phyloP scores from a whole-genome alignment of 495 filamentous ascomycete species.

The Xylaria scruposa region DNA sequence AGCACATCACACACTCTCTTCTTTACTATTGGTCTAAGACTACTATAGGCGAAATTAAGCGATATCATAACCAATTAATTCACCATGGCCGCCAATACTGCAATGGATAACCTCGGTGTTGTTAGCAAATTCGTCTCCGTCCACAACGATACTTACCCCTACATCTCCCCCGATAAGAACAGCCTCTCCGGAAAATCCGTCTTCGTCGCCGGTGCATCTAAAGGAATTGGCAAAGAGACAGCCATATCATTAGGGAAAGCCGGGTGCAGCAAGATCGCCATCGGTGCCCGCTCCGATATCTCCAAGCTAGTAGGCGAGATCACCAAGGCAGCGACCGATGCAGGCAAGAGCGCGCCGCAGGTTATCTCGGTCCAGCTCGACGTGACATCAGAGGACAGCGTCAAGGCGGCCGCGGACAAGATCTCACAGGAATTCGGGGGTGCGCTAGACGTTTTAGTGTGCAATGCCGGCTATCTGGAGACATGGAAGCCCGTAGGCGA shows the following conservation, averaged over 20 bases:
- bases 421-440: constrained; percentile 43
- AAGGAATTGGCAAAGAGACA: constrained; percentile 61
- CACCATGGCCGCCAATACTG: constrained; percentile 29
- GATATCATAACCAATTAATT: background rate
- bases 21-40: background rate
- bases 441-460: constrained; percentile 50
- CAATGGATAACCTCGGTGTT: constrained; percentile 20
- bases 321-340: constrained; percentile 39
- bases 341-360: constrained; percentile 44
- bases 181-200: constrained; percentile 60
- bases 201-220: constrained; percentile 62
- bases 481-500: constrained; percentile 41
- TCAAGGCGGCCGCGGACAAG: constrained; percentile 42
- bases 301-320: constrained; percentile 42
- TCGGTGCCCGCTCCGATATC: constrained; percentile 52
- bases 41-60: background rate
- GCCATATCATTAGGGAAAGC: constrained; percentile 54
- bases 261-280: constrained; percentile 49
- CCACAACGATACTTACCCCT: constrained; percentile 49
- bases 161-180: constrained; percentile 41
- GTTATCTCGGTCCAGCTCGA: constrained; percentile 52
- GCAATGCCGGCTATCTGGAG: constrained; percentile 53
- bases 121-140: constrained; percentile 29
- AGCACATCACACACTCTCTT: background rate
- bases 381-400: constrained; percentile 47